Evolutionary conservation across 306 rosid genomes (phyloP).

Genomic region (Vigna nakashimae): DNA sequence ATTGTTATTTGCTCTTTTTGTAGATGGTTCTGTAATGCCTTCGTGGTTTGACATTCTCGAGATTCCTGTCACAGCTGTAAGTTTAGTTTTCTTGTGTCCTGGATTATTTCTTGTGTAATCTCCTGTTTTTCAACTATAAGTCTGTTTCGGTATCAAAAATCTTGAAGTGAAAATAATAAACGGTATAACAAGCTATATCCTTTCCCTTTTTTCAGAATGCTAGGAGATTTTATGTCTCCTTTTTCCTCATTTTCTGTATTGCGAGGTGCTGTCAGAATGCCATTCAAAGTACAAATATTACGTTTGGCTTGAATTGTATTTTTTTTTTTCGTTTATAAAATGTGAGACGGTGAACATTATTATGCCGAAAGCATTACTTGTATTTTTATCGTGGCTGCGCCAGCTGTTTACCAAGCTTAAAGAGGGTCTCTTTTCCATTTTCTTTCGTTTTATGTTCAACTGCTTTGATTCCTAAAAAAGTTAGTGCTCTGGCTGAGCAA

Average conservation of each 20-base stretch:
- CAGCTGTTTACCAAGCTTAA: conserved; percentile 10
- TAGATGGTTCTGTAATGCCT: conserved; percentile 80
- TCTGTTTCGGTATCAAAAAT: background rate
- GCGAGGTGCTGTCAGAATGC: conserved; percentile 4
- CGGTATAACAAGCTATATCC: background rate
- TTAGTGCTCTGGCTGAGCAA: conserved; percentile 26
- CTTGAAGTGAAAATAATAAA: conserved; percentile 16
- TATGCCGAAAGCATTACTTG: conserved; percentile 26
- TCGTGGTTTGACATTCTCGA: conserved; percentile 93
- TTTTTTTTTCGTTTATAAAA: conserved; percentile 2
- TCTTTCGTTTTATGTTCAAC: background rate
- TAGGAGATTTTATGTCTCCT: background rate
- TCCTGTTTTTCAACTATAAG: background rate
- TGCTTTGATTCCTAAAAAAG: conserved; percentile 16
- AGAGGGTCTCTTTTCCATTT: background rate
- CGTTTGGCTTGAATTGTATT: background rate
- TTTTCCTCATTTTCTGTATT: conserved; percentile 14
- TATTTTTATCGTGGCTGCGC: background rate
- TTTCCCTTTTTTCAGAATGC: background rate
- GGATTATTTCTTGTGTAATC: background rate
- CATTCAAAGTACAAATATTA: background rate
- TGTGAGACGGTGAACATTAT: background rate
- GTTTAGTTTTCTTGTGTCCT: conserved; percentile 39
- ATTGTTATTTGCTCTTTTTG: conserved; percentile 43
- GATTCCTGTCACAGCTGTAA: conserved; percentile 82